Percentiles rank a stretch among this genome's conserved stretches.
phyloP scores from a whole-genome alignment of 2,329 filamentous ascomycete genomes.

The Penicillium hesseltinei region DNA sequence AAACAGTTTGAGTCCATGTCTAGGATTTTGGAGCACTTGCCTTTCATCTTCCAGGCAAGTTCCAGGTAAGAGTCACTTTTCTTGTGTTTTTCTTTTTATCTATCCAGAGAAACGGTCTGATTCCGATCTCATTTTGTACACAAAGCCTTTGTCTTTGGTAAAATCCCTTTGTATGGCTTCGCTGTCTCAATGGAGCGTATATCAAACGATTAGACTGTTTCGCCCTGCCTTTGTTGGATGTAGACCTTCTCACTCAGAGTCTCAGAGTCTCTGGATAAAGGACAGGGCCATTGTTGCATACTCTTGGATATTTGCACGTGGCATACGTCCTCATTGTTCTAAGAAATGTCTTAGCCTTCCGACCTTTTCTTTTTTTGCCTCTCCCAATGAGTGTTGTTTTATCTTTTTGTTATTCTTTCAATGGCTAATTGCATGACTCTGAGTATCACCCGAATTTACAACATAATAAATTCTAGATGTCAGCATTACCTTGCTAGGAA shows the following conservation, averaged over 20 bases:
- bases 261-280: neutral
- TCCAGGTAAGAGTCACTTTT: neutral
- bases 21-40: neutral
- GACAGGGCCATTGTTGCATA: constrained; percentile 3
- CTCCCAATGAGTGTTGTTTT: neutral
- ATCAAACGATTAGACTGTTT: neutral
- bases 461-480: too few species aligned
- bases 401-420: neutral
- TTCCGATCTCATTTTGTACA: neutral
- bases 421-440: neutral
- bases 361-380: neutral
- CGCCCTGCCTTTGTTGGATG: neutral
- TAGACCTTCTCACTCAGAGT: neutral
- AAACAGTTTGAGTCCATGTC: neutral
- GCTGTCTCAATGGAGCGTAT: neutral
- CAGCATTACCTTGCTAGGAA: neutral
- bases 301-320: neutral
- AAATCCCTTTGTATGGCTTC: neutral
- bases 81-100: neutral
- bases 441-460: neutral
- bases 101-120: neutral
- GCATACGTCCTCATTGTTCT: neutral
- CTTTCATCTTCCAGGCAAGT: constrained; percentile 4
- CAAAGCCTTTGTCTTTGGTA: constrained; percentile 3
- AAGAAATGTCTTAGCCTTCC: neutral